phyloP scores from a whole-genome alignment of 441 rosid species.

The Breynia disticha region DNA sequence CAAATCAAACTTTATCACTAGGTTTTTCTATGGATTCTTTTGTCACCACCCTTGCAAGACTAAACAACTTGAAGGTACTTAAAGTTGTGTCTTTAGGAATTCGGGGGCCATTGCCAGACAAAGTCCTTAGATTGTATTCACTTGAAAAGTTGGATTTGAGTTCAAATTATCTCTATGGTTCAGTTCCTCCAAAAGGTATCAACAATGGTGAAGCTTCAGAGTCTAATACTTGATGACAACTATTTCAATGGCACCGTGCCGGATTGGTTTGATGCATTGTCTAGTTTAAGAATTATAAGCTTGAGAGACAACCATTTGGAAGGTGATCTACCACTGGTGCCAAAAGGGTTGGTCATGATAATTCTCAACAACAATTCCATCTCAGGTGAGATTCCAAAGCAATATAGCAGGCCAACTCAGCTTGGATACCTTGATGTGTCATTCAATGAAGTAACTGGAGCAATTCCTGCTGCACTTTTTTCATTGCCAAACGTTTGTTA shows the following conservation, averaged over 20 bases:
- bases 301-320: constrained; percentile 39
- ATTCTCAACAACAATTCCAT: constrained; percentile 35
- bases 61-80: constrained; percentile 48
- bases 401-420: constrained; percentile 27
- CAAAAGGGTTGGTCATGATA: constrained; percentile 32
- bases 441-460: constrained; percentile 30
- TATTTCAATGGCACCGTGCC: constrained; percentile 65
- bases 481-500: constrained; percentile 42
- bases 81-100: constrained; percentile 55
- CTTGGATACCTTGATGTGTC: constrained; percentile 42
- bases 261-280: constrained; percentile 38
- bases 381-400: constrained; percentile 33
- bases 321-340: constrained; percentile 35
- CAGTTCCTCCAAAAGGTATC: constrained; percentile 63
- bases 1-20: constrained; percentile 41
- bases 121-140: constrained; percentile 48
- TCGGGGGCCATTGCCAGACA: constrained; percentile 77
- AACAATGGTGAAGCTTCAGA: constrained; percentile 51
- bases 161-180: constrained; percentile 58
- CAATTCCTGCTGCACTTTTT: constrained; percentile 34
- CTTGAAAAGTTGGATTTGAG: constrained; percentile 65
- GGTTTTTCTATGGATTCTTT: constrained; percentile 65
- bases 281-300: constrained; percentile 43
- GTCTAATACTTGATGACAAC: constrained; percentile 43
- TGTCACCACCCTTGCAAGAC: constrained; percentile 52